Conservation (phyloP, 2,329 filamentous ascomycete genomes). For the Alternaria gansuensis region DNA sequence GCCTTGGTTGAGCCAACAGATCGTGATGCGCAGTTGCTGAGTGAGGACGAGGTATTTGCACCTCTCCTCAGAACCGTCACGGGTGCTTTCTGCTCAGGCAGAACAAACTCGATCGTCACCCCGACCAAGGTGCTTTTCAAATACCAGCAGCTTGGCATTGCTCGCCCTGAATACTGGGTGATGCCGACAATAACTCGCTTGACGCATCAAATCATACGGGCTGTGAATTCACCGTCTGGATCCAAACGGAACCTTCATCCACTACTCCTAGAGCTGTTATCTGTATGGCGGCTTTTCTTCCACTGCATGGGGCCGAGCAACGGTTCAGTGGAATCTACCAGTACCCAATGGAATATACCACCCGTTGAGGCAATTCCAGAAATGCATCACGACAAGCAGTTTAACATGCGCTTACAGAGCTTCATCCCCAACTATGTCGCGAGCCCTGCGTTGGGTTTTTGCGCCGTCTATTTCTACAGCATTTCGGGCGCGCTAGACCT, state of each 20-base stretch:
- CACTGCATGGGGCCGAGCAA: constrained; percentile 37
- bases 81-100: constrained; percentile 30
- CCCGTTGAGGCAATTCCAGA: constrained; percentile 18
- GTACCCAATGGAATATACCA: constrained; percentile 40
- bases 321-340: constrained; percentile 31
- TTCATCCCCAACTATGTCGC: constrained; percentile 35
- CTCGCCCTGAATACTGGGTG: constrained; percentile 35
- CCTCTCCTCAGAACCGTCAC: constrained; percentile 29
- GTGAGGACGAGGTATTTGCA: constrained; percentile 34
- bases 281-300: constrained; percentile 48
- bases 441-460: constrained; percentile 36
- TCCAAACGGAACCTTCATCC: constrained; percentile 27
- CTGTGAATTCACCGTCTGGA: constrained; percentile 18
- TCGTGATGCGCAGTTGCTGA: constrained; percentile 32
- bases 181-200: constrained; percentile 30
- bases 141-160: constrained; percentile 44
- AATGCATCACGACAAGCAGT: constrained; percentile 17
- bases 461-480: constrained; percentile 45
- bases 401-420: constrained; percentile 38
- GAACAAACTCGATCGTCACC: constrained; percentile 16
- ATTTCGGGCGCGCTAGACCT: constrained; percentile 35
- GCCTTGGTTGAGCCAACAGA: constrained; percentile 36
- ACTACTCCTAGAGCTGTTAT: constrained; percentile 42
- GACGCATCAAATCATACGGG: constrained; percentile 36
- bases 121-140: constrained; percentile 42